Conservation (phyloP, 495 filamentous ascomycete genomes). For the Tuber magnatum region DNA sequence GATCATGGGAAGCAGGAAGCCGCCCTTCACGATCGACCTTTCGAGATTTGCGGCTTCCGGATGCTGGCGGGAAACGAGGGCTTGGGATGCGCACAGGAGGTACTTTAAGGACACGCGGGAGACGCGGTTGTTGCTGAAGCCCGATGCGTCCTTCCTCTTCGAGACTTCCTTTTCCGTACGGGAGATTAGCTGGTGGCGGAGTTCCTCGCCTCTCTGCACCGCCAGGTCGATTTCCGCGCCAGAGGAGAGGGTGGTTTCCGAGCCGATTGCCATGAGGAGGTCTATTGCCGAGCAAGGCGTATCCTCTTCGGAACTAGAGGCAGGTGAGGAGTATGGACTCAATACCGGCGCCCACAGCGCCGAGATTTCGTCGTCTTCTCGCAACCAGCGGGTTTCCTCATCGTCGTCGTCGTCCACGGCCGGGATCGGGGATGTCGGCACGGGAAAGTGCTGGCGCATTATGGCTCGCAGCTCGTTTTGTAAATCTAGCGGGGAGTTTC, state of each 20-base stretch:
- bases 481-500: constrained; percentile 29
- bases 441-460: constrained; percentile 28
- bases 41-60: constrained; percentile 15
- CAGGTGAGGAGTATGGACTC: constrained; percentile 1
- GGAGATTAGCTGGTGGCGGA: constrained; percentile 13
- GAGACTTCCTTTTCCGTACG: not conserved
- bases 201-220: constrained; percentile 21
- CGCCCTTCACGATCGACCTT: constrained; percentile 20
- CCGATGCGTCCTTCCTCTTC: constrained; percentile 24
- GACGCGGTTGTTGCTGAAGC: not conserved
- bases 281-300: constrained; percentile 27
- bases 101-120: constrained; percentile 24
- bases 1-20: constrained; percentile 28
- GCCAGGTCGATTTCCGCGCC: constrained; percentile 20
- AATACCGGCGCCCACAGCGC: constrained; percentile 24
- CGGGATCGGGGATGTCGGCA: not conserved
- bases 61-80: constrained; percentile 21
- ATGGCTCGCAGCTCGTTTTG: constrained; percentile 35
- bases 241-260: constrained; percentile 8
- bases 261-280: constrained; percentile 26
- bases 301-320: constrained; percentile 2
- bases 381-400: constrained; percentile 27
- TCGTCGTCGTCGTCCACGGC: constrained; percentile 23
- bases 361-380: constrained; percentile 22
- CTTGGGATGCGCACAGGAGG: constrained; percentile 22